phyloP scores from a whole-genome alignment of 1,284 basidiomycete species.

The Apiotrichum sp. region DNA sequence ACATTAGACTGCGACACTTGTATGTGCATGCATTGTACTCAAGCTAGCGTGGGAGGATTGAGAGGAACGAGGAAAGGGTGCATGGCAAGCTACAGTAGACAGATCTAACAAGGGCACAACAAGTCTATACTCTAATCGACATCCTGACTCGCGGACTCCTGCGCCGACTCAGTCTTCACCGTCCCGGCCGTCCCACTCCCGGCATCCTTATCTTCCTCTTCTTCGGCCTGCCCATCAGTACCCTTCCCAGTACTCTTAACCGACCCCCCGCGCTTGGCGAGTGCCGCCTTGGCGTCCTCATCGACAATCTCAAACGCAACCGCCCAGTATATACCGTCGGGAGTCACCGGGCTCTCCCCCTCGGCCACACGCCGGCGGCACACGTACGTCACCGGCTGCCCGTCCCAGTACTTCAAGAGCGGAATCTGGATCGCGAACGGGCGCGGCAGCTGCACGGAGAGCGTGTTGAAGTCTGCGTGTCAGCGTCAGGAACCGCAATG shows the following conservation, averaged over 20 bases:
- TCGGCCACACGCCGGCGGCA: slow-evolving; percentile 24
- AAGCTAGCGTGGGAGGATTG: background rate
- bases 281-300: slow-evolving; percentile 45
- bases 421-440: slow-evolving; percentile 66
- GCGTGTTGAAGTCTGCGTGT: slow-evolving; percentile 58
- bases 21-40: background rate
- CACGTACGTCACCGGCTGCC: slow-evolving; percentile 54
- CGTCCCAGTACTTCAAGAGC: slow-evolving; percentile 83
- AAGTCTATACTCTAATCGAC: too few relatives aligned
- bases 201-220: background rate
- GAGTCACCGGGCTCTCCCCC: slow-evolving; percentile 21
- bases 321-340: slow-evolving; percentile 31
- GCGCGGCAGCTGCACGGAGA: slow-evolving; percentile 61
- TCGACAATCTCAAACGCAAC: slow-evolving; percentile 45
- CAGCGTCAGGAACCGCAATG: background rate
- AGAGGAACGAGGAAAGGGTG: too few relatives aligned
- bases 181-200: background rate
- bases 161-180: background rate
- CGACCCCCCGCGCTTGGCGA: slow-evolving; percentile 47
- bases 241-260: background rate
- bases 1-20: background rate
- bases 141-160: background rate
- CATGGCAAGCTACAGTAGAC: too few relatives aligned
- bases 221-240: background rate
- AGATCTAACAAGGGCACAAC: too few relatives aligned